Evolutionary conservation across 2,329 filamentous ascomycete genomes (phyloP), one percentile per base, ranked within the genome.

Genomic region (Cladophialophora yegresii): DNA sequence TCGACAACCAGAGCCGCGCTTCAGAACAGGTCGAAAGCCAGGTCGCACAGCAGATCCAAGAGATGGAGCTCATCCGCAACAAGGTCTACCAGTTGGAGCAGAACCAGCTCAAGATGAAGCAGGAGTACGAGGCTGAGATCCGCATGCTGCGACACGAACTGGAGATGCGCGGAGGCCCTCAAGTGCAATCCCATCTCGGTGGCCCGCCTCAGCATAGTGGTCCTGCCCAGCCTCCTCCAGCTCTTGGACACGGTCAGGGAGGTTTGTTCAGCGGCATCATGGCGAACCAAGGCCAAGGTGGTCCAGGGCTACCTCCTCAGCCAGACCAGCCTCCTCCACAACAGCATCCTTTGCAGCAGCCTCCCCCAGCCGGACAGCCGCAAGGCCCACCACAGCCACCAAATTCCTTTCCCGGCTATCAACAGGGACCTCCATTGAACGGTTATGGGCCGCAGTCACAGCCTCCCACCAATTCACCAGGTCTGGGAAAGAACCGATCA

Each of bases 221-320:
- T 50, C 89, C 92, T 63, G 88, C 90, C 55, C 91, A 95, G 78
- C 90, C 92, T 67, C 93, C 95, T 40, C 93, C 88, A 40, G 81
- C 91, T 56, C 90, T 98, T 71, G 91, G 92, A 30, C 90, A 96
- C 74, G 93, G 93, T 28, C 87, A 87, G 62, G 93, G 90, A 76
- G 95, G 96, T 74, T 84, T 98, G 47, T 98, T 99, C 75, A 92
- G 92, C 71, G 92, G 92, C 62, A 96, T 98, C 75, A 98, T 99
- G 91, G 87, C 93, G 62, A 93, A 93, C 69, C 87, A 88, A 77
- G 90, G 89, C 72, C 92, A 93, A 80, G 90, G 89, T 72, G 92
- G 90, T 66, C 90, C 92, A 68, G 91, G 91, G 66, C 88, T 96
- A 71, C 92, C 92, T 69, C 88, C 88, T 65, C 90, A 90, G 65